Evolutionary conservation across 352 stramenopile genomes (phyloP), one percentile per base, ranked within the genome.

Genomic region (Phytophthora rubi): DNA sequence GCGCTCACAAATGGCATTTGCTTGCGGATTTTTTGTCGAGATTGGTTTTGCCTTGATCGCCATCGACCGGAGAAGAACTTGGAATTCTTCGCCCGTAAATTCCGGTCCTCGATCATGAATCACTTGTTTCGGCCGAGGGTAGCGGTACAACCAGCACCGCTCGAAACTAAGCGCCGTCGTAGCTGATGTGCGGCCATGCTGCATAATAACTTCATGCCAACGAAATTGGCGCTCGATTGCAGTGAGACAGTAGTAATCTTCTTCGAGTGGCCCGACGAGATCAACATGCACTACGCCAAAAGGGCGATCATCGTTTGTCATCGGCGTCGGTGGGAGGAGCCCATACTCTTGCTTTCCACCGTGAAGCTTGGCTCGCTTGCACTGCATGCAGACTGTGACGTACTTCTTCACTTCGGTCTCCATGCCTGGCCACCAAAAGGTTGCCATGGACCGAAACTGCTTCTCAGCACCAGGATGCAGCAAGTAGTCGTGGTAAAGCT

Each of bases 391-490:
- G 13, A 16, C 16, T 0, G 3, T 53, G 13, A 62, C 55, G 39
- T 33, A 53, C 6, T 53, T n/a, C 3, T 21, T 42, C 55, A 70
- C 35, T n/a, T 42, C 35, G 0, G 3, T 28, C 26, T 71, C 49
- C 63, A 66, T 66, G 4, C 23, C 13, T 10, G 64, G 56, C 56
- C 64, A 71, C 49, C 56, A 65, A 15, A 57, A 71, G 4, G 52
- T 37, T 1, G 35, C 33, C 53, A 60, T 60, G 10, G 53, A 51
- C 4, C 21, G 18, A 35, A 39, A 39, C 13, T 26, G 23, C 23
- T 26, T 26, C 23, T 26, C 23, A 26, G 23, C 23, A 3, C 23
- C 23, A 26, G 23, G 33, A 15, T 39, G 33, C 13, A 39, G 13
- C 8, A 39, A 2, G 9, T 39, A 39, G 33, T 39, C 8, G 33